phyloP scores from a whole-genome alignment of 2,329 filamentous ascomycete species.

The Drechslerella stenobrocha region DNA sequence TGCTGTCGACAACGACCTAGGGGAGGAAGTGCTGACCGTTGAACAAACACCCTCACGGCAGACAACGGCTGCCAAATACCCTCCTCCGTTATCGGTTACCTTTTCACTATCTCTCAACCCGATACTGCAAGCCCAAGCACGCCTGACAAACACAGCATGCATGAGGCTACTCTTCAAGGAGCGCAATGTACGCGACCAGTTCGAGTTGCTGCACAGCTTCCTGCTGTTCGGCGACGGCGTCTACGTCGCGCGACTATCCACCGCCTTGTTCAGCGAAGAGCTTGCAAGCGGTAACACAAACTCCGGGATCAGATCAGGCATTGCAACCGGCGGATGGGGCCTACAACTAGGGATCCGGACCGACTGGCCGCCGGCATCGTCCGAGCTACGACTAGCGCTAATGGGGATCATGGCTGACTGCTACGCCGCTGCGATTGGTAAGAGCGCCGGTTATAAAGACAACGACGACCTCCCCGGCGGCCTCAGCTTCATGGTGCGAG shows the following conservation, averaged over 20 bases:
- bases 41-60: slow-evolving; percentile 8
- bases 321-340: slow-evolving; percentile 63
- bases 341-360: slow-evolving; percentile 78
- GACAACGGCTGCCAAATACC: slow-evolving; percentile 47
- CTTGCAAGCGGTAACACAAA: slow-evolving; percentile 71
- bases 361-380: slow-evolving; percentile 90
- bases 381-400: slow-evolving; percentile 83
- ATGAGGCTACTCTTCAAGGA: slow-evolving; percentile 74
- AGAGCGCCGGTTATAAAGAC: slow-evolving; percentile 45
- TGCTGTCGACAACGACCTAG: slow-evolving; percentile 16
- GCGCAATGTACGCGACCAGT: slow-evolving; percentile 71
- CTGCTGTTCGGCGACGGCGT: slow-evolving; percentile 82
- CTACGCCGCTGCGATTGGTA: slow-evolving; percentile 58
- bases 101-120: slow-evolving; percentile 76
- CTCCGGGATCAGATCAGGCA: slow-evolving; percentile 61
- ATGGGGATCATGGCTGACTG: slow-evolving; percentile 82
- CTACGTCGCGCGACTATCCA: slow-evolving; percentile 77
- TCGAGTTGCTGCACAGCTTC: slow-evolving; percentile 75
- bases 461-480: slow-evolving; percentile 65
- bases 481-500: slow-evolving; percentile 80
- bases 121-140: slow-evolving; percentile 69
- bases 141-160: slow-evolving; percentile 74
- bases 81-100: slow-evolving; percentile 52
- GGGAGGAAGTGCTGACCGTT: slow-evolving; percentile 28
- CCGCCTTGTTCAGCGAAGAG: slow-evolving; percentile 82